These are phyloP conservation scores for Grigorovia humatica DNA, from an alignment of 805 yeast species.

Conservation along the genomic window DNA sequence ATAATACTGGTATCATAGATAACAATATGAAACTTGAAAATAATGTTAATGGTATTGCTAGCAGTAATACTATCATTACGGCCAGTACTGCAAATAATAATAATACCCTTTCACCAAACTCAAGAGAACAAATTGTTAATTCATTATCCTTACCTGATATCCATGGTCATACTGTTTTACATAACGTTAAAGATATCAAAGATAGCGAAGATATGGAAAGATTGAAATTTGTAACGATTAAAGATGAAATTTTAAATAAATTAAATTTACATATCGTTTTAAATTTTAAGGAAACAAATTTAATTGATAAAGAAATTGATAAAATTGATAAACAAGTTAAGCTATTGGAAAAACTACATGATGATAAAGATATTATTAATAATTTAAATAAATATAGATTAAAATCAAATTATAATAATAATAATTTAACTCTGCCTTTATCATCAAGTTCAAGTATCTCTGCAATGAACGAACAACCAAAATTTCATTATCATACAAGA, in stretches of 20 bases:
- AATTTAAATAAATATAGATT: conserved; percentile 17
- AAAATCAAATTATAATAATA: conserved; percentile 13
- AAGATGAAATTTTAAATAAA: conserved; percentile 32
- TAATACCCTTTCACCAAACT: background rate
- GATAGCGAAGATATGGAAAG: conserved; percentile 25
- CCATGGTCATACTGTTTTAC: background rate
- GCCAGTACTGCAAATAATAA: too few relatives aligned
- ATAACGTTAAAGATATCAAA: conserved; percentile 10
- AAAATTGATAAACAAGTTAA: conserved; percentile 51
- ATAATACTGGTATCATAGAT: background rate
- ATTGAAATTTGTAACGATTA: conserved; percentile 23
- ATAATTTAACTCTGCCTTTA: background rate
- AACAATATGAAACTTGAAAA: too few relatives aligned
- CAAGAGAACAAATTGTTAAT: background rate
- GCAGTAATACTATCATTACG: too few relatives aligned
- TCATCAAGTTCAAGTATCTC: background rate
- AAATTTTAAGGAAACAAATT: conserved; percentile 45
- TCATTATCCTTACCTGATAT: background rate
- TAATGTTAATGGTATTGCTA: too few relatives aligned
- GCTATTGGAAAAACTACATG: conserved; percentile 36
- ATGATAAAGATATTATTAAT: conserved; percentile 20
- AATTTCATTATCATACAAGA: conserved; percentile 26
- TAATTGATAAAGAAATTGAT: conserved; percentile 43
- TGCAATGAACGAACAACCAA: conserved; percentile 1
- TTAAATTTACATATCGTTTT: conserved; percentile 50